These are phyloP conservation scores for Viola odorata DNA, from an alignment of 345 rosid species.

Conservation along the genomic window DNA sequence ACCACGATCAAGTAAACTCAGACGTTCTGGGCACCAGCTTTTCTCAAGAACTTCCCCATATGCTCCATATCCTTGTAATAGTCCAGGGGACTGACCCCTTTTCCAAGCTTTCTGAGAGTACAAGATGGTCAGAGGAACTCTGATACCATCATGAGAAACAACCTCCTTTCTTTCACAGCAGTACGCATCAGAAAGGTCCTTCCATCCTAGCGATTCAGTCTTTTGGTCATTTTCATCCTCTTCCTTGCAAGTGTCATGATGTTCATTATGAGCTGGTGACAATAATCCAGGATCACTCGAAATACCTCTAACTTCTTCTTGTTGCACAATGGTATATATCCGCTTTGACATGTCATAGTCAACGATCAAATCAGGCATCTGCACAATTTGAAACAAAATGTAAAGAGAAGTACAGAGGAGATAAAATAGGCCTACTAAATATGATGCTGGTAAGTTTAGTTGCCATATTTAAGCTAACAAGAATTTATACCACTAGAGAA, in stretches of 20 bases:
- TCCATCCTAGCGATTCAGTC: constrained; percentile 37
- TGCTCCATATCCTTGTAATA: constrained; percentile 79
- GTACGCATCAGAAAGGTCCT: constrained; percentile 46
- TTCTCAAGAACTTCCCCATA: constrained; percentile 81
- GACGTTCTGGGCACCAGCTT: constrained; percentile 66
- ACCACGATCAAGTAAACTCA: constrained; percentile 88
- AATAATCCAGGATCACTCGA: constrained; percentile 21
- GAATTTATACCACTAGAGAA: constrained; percentile 77
- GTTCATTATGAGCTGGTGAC: constrained; percentile 17
- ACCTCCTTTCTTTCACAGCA: constrained; percentile 68
- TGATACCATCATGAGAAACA: constrained; percentile 65
- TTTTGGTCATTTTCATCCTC: constrained; percentile 15
- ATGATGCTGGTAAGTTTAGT: neutral
- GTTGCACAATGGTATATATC: constrained; percentile 52
- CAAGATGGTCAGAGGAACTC: constrained; percentile 68
- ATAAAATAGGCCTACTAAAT: neutral
- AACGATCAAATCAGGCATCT: constrained; percentile 80
- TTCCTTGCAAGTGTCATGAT: constrained; percentile 11
- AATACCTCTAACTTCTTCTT: constrained; percentile 44
- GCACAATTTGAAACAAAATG: constrained; percentile 17
- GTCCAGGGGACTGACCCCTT: constrained; percentile 55
- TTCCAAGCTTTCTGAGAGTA: constrained; percentile 62
- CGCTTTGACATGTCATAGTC: constrained; percentile 70
- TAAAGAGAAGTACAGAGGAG: neutral
- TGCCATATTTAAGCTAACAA: constrained; percentile 11